Percentiles rank a stretch among this genome's conserved stretches.
These are phyloP conservation scores for Buddleja alternifolia DNA, from an alignment of 257 asterid species.

Conservation along the genomic window DNA sequence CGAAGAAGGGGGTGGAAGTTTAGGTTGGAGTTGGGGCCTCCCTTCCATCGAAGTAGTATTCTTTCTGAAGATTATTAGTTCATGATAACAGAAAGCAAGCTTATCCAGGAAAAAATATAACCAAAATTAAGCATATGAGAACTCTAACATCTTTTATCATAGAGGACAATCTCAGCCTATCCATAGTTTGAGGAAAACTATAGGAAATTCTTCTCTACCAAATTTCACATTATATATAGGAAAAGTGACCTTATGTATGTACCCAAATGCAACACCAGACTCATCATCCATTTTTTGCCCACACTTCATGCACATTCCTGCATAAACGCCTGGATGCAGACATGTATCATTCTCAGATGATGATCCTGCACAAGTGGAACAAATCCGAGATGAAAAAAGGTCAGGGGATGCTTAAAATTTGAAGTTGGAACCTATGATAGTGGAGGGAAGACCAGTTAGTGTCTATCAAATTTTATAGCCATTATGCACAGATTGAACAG, in stretches of 20 bases:
- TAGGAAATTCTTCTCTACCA: background rate
- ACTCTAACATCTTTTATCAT: constrained; percentile 2
- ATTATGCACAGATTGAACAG: background rate
- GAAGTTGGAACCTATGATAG: background rate
- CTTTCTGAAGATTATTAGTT: background rate
- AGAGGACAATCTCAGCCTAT: background rate
- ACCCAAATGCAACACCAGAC: constrained; percentile 78
- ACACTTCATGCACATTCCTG: constrained; percentile 89
- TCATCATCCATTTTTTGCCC: constrained; percentile 70
- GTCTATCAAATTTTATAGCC: background rate
- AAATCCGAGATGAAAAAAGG: background rate
- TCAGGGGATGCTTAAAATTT: background rate
- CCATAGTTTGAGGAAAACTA: background rate
- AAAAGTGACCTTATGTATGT: constrained; percentile 78
- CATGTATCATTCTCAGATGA: constrained; percentile 43
- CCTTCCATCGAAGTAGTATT: background rate
- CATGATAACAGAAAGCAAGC: background rate
- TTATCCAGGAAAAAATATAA: background rate
- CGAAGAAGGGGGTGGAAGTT: background rate
- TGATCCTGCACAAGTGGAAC: constrained; percentile 40
- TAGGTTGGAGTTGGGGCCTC: background rate
- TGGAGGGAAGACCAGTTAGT: constrained; percentile 2
- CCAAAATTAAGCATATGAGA: background rate
- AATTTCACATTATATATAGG: constrained; percentile 1
- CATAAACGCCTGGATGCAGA: constrained; percentile 79